Evolutionary conservation across 352 stramenopile genomes (phyloP).

Genomic region (Phytophthora pinifolia): DNA sequence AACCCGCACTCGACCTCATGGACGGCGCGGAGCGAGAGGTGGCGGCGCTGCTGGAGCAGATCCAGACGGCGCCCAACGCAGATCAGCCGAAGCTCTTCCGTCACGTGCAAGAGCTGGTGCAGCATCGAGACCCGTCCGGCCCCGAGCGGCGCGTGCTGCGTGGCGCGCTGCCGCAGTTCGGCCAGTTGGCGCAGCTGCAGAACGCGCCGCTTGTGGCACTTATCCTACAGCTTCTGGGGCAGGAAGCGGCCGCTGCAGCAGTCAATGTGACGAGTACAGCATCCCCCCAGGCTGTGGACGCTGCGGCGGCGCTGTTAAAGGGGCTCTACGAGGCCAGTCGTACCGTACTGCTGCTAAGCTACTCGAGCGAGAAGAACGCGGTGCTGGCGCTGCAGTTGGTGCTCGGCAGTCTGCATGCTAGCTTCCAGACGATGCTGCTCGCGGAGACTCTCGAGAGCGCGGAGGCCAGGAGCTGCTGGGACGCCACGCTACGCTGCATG

Average conservation of each 20-base stretch:
- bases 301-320: conserved; percentile 28
- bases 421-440: conserved; percentile 38
- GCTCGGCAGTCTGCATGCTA: conserved; percentile 36
- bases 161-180: conserved; percentile 42
- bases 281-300: conserved; percentile 3
- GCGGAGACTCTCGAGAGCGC: conserved; percentile 18
- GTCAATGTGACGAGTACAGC: not conserved
- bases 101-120: conserved; percentile 59
- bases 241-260: conserved; percentile 13
- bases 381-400: conserved; percentile 51
- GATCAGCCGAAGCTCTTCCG: conserved; percentile 64
- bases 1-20: conserved; percentile 17
- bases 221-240: conserved; percentile 53
- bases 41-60: conserved; percentile 50
- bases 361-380: conserved; percentile 77
- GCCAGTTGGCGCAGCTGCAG: conserved; percentile 52
- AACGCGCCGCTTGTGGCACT: conserved; percentile 58
- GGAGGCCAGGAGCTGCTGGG: conserved; percentile 33
- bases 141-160: conserved; percentile 41
- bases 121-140: conserved; percentile 57
- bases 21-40: conserved; percentile 47
- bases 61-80: conserved; percentile 44
- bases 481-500: conserved; percentile 39
- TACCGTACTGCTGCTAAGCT: conserved; percentile 66
- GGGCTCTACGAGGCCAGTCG: conserved; percentile 58